These are phyloP conservation scores for Myxozyma lipomycoides DNA, from an alignment of 805 yeast species.

Conservation along the genomic window DNA sequence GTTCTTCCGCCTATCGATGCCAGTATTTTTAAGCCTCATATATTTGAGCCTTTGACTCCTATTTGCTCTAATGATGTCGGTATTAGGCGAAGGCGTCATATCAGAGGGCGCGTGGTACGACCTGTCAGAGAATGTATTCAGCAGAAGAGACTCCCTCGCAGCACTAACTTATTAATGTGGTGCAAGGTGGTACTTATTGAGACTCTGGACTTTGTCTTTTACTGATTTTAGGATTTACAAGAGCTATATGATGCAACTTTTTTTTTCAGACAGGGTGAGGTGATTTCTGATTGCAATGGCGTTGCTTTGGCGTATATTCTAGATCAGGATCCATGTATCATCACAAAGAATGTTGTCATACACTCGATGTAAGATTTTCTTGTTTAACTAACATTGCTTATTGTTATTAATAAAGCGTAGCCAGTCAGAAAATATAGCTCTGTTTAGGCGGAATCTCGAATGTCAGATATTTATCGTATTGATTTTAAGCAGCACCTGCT, in stretches of 20 bases:
- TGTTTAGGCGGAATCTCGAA: neutral
- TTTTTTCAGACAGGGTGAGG: neutral
- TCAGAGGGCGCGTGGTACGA: neutral
- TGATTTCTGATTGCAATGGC: neutral
- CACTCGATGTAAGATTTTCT: neutral
- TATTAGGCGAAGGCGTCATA: too few relatives aligned
- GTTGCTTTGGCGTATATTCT: neutral
- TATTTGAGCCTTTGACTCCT: too few relatives aligned
- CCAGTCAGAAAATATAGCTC: neutral
- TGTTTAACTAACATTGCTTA: too few relatives aligned
- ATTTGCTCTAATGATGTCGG: too few relatives aligned
- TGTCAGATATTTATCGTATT: neutral
- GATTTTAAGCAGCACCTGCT: neutral
- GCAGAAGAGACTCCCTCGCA: neutral
- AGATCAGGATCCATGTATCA: neutral
- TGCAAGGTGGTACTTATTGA: neutral
- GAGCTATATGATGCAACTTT: neutral
- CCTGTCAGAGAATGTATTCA: neutral
- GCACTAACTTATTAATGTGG: neutral
- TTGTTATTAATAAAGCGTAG: neutral
- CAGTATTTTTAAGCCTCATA: too few relatives aligned
- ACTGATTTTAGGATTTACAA: neutral
- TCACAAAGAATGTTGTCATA: neutral
- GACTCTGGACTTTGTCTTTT: neutral
- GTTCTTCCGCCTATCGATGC: too few relatives aligned